phyloP scores from a whole-genome alignment of 2,329 filamentous ascomycete species.

The Emergomyces pasteurianus region DNA sequence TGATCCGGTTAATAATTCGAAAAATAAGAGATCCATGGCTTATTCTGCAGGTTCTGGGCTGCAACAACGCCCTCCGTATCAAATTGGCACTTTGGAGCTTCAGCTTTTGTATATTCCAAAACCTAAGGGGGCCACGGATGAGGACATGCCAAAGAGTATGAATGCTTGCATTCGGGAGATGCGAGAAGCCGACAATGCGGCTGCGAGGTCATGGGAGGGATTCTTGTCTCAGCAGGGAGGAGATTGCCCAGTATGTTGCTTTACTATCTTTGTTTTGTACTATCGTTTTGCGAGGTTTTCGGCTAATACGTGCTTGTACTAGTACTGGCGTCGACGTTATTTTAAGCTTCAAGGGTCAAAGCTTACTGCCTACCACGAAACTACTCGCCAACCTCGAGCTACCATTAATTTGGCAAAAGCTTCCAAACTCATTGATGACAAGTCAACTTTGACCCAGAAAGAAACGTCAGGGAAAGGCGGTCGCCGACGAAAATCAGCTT shows the following conservation, averaged over 20 bases:
- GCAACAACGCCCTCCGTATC: constrained; percentile 79
- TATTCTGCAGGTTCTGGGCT: constrained; percentile 44
- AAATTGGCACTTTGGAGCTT: constrained; percentile 85
- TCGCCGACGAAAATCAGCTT: constrained; percentile 79
- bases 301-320: constrained; percentile 27
- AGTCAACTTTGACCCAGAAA: constrained; percentile 67
- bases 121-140: constrained; percentile 72
- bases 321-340: constrained; percentile 97
- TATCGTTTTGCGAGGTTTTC: not conserved
- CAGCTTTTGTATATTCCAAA: constrained; percentile 92
- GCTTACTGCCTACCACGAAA: constrained; percentile 90
- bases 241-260: constrained; percentile 85
- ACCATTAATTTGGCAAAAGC: constrained; percentile 96
- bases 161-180: constrained; percentile 90
- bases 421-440: constrained; percentile 85
- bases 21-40: constrained; percentile 71
- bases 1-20: constrained; percentile 74
- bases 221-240: constrained; percentile 92
- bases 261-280: constrained; percentile 11
- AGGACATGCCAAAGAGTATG: constrained; percentile 99
- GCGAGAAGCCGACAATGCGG: constrained; percentile 73
- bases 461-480: constrained; percentile 67
- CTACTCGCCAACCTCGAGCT: constrained; percentile 85
- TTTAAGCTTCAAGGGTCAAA: constrained; percentile 89
- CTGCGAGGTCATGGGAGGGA: constrained; percentile 71